Evolutionary conservation across 2,329 filamentous ascomycete genomes (phyloP).

Genomic region (Malbranchea cinnamomea): DNA sequence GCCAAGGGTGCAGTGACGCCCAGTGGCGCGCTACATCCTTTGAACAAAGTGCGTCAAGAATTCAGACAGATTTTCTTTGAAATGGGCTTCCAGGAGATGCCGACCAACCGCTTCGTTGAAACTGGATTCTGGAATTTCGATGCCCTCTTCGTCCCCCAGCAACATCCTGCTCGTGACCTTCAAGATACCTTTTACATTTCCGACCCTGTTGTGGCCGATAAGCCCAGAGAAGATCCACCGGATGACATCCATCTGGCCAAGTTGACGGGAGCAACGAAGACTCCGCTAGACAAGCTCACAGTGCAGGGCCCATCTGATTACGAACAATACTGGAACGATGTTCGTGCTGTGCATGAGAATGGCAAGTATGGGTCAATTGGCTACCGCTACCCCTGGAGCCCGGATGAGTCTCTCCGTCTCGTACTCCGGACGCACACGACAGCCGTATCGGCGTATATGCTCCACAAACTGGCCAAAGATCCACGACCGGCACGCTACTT

Average conservation of each 20-base stretch:
- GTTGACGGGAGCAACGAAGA: conserved; percentile 13
- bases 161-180: conserved; percentile 91
- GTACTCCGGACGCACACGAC: conserved; percentile 96
- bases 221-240: conserved; percentile 42
- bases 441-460: conserved; percentile 75
- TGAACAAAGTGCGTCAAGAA: conserved; percentile 92
- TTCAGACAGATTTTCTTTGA: conserved; percentile 98
- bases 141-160: conserved; percentile 87
- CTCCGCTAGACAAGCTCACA: conserved; percentile 27
- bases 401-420: conserved; percentile 69
- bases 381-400: conserved; percentile 88
- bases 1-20: conserved; percentile 40
- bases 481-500: conserved; percentile 90
- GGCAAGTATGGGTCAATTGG: conserved; percentile 92
- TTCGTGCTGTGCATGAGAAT: conserved; percentile 72
- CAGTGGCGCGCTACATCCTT: conserved; percentile 36
- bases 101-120: conserved; percentile 83
- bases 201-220: conserved; percentile 64
- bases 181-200: conserved; percentile 99
- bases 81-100: conserved; percentile 98
- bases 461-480: conserved; percentile 73
- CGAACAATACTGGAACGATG: conserved; percentile 74
- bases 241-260: conserved; percentile 23
- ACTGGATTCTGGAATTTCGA: conserved; percentile 99
- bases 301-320: conserved; percentile 49